Evolutionary conservation across 176 grass and related monocot species (phyloP).

Genomic region (Hordeum marinum): DNA sequence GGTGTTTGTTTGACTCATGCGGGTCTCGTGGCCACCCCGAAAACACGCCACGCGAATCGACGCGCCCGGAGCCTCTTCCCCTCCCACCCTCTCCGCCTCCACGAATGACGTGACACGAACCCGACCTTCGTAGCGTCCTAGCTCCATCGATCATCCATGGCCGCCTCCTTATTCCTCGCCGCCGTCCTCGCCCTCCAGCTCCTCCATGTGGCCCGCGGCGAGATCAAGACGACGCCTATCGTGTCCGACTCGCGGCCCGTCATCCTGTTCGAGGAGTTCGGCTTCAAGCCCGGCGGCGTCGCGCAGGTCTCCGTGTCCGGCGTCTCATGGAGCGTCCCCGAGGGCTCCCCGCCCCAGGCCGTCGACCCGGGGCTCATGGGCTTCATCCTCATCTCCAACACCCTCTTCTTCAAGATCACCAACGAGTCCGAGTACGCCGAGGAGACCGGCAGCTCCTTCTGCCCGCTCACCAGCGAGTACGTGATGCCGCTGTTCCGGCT

Average conservation of each 20-base stretch:
- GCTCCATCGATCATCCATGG: constrained; percentile 20
- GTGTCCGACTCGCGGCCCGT: constrained; percentile 34
- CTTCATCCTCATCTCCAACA: constrained; percentile 62
- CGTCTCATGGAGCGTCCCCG: constrained; percentile 39
- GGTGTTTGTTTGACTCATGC: background rate
- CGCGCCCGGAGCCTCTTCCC: background rate
- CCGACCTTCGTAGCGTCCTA: background rate
- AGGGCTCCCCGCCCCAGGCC: background rate
- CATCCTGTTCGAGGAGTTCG: constrained; percentile 82
- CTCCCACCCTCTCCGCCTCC: background rate
- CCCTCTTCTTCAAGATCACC: constrained; percentile 39
- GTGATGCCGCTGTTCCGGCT: constrained; percentile 32
- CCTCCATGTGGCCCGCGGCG: constrained; percentile 24
- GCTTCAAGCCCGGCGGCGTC: constrained; percentile 33
- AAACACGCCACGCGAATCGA: constrained; percentile 39
- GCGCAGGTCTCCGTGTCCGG: constrained; percentile 28
- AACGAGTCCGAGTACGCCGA: constrained; percentile 62
- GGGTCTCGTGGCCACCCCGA: constrained; percentile 36
- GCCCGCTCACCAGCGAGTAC: constrained; percentile 54
- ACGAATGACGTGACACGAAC: constrained; percentile 11
- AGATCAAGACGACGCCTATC: constrained; percentile 60
- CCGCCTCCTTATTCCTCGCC: constrained; percentile 22
- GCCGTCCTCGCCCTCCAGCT: background rate
- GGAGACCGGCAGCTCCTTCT: constrained; percentile 39
- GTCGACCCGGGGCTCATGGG: constrained; percentile 39